Base-by-base conservation (phyloP, 352 stramenopile species). In the Achlya hypogyna region DNA sequence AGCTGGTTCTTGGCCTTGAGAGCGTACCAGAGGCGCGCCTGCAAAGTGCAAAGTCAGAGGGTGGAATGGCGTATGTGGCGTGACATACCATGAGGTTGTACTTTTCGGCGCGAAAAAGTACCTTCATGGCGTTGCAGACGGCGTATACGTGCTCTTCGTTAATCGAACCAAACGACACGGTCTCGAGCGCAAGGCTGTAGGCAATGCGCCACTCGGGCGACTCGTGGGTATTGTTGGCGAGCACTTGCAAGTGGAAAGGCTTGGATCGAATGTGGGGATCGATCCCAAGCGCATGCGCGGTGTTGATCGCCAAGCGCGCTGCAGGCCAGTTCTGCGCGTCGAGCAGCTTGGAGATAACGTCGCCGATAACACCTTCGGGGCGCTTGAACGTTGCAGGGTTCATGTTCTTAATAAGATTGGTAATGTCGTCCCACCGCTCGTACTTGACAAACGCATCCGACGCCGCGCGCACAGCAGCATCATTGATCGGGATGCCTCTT, bases 271-370 rank as follows among this genome's bases (percentile, higher is more conserved):
- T 76, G 28, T 82, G 79, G 29, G 79, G 80, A 60, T 79, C 73
- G 47, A 93, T 42, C n/a, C 72, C 69, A 32, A 78, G 27, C 8
- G 65, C 74, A 53, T 87, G 78, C 8, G 76, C 81, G 27, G 76
- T 66, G 29, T 76, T 63, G 35, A 91, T 73, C 77, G 81, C 89
- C n/a, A 82, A 53, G 20, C 80, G 77, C n/a, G 75, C 83, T 1
- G 76, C 22, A 18, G 42, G 53, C 80, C 81, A 91, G 10, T 76
- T 71, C 35, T 77, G 43, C 4, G 74, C 83, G 12, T 89, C 79
- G 5, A 93, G 73, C 47, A 93, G 66, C 72, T 92, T 91, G 10
- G 85, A 92, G 27, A 91, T 78, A 9, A 83, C 87, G 71, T 91
- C 79, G 27, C 85, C 83, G 31, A 86, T 74, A 65, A 78, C 87